phyloP scores from a whole-genome alignment of 2,329 filamentous ascomycete species.

The Verticillium klebahnii region DNA sequence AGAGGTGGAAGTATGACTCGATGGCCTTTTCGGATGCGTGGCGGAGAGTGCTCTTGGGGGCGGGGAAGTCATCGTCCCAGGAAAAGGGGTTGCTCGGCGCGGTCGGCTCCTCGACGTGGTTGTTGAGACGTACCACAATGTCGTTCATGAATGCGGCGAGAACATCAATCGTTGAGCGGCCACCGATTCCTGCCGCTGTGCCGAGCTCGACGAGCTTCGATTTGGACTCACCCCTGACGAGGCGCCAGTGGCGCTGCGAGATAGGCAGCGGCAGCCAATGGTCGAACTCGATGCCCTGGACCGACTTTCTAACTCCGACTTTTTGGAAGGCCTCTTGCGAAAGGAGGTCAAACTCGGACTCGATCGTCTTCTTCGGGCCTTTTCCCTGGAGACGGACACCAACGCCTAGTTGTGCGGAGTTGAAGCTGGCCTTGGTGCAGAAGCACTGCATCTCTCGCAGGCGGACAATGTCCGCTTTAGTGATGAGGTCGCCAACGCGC shows the following conservation, averaged over 20 bases:
- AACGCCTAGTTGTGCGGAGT: slow-evolving; percentile 33
- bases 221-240: slow-evolving; percentile 17
- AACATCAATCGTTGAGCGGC: slow-evolving; percentile 23
- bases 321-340: slow-evolving; percentile 33
- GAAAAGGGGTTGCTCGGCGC: slow-evolving; percentile 7
- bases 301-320: slow-evolving; percentile 30
- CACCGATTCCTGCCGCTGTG: neutral
- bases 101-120: slow-evolving; percentile 17
- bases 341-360: slow-evolving; percentile 45
- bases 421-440: slow-evolving; percentile 35
- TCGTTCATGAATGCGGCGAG: slow-evolving; percentile 46
- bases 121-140: slow-evolving; percentile 41
- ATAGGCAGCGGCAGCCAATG: slow-evolving; percentile 44
- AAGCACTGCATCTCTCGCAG: slow-evolving; percentile 43
- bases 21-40: slow-evolving; percentile 49
- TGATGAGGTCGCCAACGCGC: slow-evolving; percentile 26
- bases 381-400: slow-evolving; percentile 25
- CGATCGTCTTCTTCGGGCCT: slow-evolving; percentile 20
- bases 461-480: slow-evolving; percentile 29
- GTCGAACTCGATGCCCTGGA: slow-evolving; percentile 35
- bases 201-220: slow-evolving; percentile 8
- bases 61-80: slow-evolving; percentile 1
- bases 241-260: slow-evolving; percentile 37
- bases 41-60: slow-evolving; percentile 31
- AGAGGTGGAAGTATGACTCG: slow-evolving; percentile 47